These are phyloP conservation scores for Crotalaria pallida DNA, from an alignment of 306 rosid genomes.

Conservation along the genomic window DNA sequence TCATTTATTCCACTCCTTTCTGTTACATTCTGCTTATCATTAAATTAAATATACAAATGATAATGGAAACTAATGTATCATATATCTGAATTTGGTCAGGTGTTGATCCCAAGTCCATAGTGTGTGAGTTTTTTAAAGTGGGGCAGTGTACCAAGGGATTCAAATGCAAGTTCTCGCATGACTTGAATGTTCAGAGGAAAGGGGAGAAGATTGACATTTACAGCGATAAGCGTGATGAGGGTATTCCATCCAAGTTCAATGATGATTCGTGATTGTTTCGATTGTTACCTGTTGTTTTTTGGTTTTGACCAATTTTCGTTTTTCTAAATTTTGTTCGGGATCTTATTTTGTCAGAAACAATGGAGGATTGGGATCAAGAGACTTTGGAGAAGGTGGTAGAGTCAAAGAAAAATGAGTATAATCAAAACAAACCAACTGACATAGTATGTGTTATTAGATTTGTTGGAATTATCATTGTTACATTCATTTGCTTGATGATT, in stretches of 20 bases:
- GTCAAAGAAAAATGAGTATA: constrained; percentile 73
- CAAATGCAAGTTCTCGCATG: constrained; percentile 98
- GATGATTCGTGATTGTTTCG: not conserved
- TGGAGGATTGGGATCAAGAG: constrained; percentile 99
- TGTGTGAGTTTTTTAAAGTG: constrained; percentile 85
- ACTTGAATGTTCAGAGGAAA: constrained; percentile 95
- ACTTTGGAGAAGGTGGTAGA: constrained; percentile 90
- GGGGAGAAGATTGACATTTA: constrained; percentile 96
- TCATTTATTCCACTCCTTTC: too few species aligned
- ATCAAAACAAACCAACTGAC: constrained; percentile 95
- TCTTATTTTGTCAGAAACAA: constrained; percentile 46
- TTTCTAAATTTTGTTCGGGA: not conserved
- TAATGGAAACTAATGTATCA: not conserved
- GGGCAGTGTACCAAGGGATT: constrained; percentile 95
- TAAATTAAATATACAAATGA: too few species aligned
- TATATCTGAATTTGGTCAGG: constrained; percentile 40
- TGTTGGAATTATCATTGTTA: not conserved
- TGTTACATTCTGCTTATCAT: too few species aligned
- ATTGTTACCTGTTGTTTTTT: not conserved
- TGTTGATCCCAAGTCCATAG: constrained; percentile 95
- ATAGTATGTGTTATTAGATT: constrained; percentile 49
- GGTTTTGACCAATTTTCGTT: not conserved
- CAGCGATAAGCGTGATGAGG: constrained; percentile 82
- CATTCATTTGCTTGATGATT: not conserved
- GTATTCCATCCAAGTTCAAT: constrained; percentile 27